A percentile compares a stretch with the other conserved stretches of the same genome.
These are phyloP conservation scores for Zizania latifolia DNA, from an alignment of 176 grass and related monocot species.

Conservation along the genomic window DNA sequence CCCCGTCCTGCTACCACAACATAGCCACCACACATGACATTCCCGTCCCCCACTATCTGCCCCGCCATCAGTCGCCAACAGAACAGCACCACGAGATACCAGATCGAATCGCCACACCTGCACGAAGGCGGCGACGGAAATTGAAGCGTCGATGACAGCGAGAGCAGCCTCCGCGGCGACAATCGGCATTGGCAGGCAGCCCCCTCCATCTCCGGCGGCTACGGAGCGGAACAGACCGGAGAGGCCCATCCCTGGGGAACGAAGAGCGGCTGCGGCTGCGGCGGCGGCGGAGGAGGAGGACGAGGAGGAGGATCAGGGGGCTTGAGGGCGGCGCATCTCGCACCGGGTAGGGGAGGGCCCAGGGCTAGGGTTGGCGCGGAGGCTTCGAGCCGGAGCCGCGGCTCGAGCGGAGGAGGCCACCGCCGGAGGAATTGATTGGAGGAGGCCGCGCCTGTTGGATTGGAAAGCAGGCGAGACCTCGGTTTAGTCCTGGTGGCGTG, in stretches of 20 bases:
- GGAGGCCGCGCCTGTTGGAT: slow-evolving; percentile 44
- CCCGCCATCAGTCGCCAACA: not conserved
- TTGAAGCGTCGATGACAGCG: slow-evolving; percentile 48
- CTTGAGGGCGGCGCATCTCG: slow-evolving; percentile 17
- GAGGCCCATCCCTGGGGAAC: slow-evolving; percentile 41
- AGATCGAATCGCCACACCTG: slow-evolving; percentile 65
- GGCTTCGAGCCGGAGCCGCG: not conserved
- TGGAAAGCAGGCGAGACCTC: slow-evolving; percentile 30
- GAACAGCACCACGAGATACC: not conserved
- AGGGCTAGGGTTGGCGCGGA: slow-evolving; percentile 28
- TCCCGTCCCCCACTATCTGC: not conserved
- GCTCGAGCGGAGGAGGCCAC: not conserved
- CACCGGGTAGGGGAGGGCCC: slow-evolving; percentile 2
- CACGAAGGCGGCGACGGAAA: slow-evolving; percentile 62
- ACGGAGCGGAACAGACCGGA: slow-evolving; percentile 6
- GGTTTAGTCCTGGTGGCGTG: not conserved
- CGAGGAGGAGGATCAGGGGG: slow-evolving; percentile 16
- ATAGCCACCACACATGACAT: not conserved
- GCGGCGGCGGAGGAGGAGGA: not conserved
- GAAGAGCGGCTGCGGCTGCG: slow-evolving; percentile 7
- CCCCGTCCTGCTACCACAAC: not conserved
- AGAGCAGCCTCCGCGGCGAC: slow-evolving; percentile 45
- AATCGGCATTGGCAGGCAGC: slow-evolving; percentile 61
- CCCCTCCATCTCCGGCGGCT: slow-evolving; percentile 29
- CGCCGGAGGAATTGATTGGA: slow-evolving; percentile 43